phyloP scores from a whole-genome alignment of 192 early-diverging fungal genomes.

The Gaertneriomyces sp. region DNA sequence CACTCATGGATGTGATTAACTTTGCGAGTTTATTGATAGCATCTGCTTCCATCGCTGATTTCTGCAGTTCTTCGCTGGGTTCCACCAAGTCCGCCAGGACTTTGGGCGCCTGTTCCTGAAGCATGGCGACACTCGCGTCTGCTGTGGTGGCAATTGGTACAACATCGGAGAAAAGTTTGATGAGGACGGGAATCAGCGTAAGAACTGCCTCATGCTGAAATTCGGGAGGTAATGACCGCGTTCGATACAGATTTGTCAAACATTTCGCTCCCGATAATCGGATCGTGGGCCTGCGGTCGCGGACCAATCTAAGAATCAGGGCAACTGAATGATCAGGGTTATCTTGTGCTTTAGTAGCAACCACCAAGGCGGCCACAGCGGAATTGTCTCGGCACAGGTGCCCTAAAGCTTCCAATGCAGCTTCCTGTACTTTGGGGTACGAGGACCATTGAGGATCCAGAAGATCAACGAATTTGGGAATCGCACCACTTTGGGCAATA shows the following conservation, averaged over 20 bases:
- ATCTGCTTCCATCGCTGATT: conserved; percentile 70
- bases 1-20: conserved; percentile 43
- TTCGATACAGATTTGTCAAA: conserved; percentile 63
- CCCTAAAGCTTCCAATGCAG: conserved; percentile 72
- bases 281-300: conserved; percentile 64
- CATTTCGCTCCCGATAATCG: conserved; percentile 67
- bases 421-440: conserved; percentile 68
- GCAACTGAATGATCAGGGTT: conserved; percentile 37
- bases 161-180: conserved; percentile 62
- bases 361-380: conserved; percentile 49
- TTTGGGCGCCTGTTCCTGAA: conserved; percentile 66
- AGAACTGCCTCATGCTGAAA: conserved; percentile 49
- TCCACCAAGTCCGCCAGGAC: conserved; percentile 68
- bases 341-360: conserved; percentile 44
- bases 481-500: conserved; percentile 53
- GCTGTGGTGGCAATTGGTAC: conserved; percentile 23
- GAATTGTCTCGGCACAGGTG: conserved; percentile 60
- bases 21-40: conserved; percentile 62
- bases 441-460: conserved; percentile 46
- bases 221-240: conserved; percentile 50
- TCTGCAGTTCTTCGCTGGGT: conserved; percentile 70
- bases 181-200: conserved; percentile 63
- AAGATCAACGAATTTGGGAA: conserved; percentile 54
- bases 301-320: conserved; percentile 61
- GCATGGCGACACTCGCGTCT: conserved; percentile 21